Evolutionary conservation across 140 eudicot genomes (phyloP).

Genomic region (Ambrosia hybrid): DNA sequence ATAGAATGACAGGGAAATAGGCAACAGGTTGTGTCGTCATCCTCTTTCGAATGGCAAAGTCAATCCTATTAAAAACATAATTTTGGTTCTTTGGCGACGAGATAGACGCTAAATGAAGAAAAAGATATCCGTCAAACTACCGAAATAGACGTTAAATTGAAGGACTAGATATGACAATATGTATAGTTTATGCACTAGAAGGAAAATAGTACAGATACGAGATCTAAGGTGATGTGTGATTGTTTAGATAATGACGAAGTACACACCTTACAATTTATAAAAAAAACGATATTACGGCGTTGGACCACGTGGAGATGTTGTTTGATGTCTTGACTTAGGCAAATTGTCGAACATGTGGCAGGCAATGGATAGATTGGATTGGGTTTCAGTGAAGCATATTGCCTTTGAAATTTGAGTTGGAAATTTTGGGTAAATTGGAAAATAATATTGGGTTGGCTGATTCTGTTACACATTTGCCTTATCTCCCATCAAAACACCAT

Average conservation of each 20-base stretch:
- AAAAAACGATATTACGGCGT: constrained; percentile 28
- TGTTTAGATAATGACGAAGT: constrained; percentile 28
- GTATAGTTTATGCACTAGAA: constrained; percentile 11
- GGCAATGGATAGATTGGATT: constrained; percentile 47
- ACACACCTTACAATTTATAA: constrained; percentile 12
- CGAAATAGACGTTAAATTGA: background rate
- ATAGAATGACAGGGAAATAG: too few relatives aligned
- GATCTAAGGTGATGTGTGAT: constrained; percentile 51
- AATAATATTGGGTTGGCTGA: constrained; percentile 47
- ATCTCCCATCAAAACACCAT: constrained; percentile 15
- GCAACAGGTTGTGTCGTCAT: too few relatives aligned
- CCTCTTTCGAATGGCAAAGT: too few relatives aligned
- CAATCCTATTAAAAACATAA: too few relatives aligned
- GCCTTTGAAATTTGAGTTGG: background rate
- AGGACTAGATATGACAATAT: constrained; percentile 15
- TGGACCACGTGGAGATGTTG: constrained; percentile 45
- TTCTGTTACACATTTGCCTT: constrained; percentile 66
- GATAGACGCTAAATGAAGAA: too few relatives aligned
- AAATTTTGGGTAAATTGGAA: constrained; percentile 21
- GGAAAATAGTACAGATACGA: constrained; percentile 18
- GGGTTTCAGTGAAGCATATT: constrained; percentile 67
- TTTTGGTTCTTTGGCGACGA: too few relatives aligned
- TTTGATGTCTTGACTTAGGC: constrained; percentile 18
- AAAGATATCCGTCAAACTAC: too few relatives aligned
- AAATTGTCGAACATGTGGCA: constrained; percentile 55